Conservation (phyloP, 306 rosid species). For the Morella rubra region DNA sequence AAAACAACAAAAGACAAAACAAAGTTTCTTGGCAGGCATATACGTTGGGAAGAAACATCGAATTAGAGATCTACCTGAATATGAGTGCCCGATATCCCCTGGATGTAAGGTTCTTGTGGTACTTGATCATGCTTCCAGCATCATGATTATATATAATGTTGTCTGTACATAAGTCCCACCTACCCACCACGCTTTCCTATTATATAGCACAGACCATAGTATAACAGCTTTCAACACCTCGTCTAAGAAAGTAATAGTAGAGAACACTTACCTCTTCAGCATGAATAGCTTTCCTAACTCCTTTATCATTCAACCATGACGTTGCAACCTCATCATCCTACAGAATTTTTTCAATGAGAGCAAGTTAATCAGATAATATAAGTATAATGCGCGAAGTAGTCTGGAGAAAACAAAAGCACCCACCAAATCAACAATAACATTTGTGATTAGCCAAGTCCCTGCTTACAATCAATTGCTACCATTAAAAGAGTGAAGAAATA, state of each 20-base stretch:
- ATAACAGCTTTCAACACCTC: background rate
- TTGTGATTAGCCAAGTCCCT: background rate
- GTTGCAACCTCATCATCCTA: conserved; percentile 73
- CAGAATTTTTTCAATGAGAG: conserved; percentile 2
- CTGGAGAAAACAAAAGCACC: background rate
- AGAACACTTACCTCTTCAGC: conserved; percentile 49
- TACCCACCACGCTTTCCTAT: conserved; percentile 49
- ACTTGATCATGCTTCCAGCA: conserved; percentile 88
- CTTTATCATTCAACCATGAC: conserved; percentile 70
- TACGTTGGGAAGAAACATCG: background rate
- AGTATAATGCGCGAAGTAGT: background rate
- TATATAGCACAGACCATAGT: conserved; percentile 22
- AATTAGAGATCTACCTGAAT: conserved; percentile 57
- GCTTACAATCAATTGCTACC: background rate
- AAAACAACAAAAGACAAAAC: background rate
- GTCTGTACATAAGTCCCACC: conserved; percentile 70
- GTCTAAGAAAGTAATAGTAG: conserved; percentile 2
- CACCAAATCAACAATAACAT: background rate
- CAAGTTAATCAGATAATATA: background rate
- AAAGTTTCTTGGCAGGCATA: background rate
- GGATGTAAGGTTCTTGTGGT: conserved; percentile 78
- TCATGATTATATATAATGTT: conserved; percentile 44
- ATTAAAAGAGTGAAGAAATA: background rate
- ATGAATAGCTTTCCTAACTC: conserved; percentile 77
- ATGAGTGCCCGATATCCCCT: conserved; percentile 82